Base-by-base conservation (phyloP, 2,329 filamentous ascomycete genomes). In the Graphilbum ipis-grandicollis region DNA sequence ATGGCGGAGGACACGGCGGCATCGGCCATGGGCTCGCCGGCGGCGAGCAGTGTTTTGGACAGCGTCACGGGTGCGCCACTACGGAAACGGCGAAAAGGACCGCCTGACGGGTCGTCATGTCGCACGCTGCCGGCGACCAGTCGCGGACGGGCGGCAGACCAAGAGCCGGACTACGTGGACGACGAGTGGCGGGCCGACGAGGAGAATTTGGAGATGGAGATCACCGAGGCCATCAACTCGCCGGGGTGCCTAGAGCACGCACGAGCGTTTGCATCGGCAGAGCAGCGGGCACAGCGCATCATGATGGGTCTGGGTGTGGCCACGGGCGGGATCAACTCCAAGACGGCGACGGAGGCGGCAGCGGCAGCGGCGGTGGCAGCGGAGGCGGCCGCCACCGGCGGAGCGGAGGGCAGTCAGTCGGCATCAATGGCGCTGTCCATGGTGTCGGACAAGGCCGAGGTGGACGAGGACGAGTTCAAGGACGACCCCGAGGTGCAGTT, bases 401-500 rank as follows among this genome's bases (percentile, higher is more conserved):
- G 10, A 22, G 34, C 17, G 22, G 23, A 22, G n/a, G 19, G 26
- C 18, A n/a, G 15, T 26, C 12, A 14, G 12, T 5, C 23, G n/a
- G 3, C 2, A 58, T 15, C 22, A 6, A 9, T 25, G 9, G 19
- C 12, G 3, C 12, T 15, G 23, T n/a, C 37, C 12, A 34, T 28
- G 22, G 60, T 68, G 10, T 68, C 64, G 17, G 73, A 75, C 62
- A 64, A 69, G 19, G 65, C 68, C 7, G 73, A 79, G 37, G 77
- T 92, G 17, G 73, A 68, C 35, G 80, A 81, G 39, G 71, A 80
- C 39, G 86, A 94, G 50, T 94, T 96, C 49, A 81, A 77, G 28
- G 75, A 92, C 47, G 90, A 98, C 43, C 79, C 76, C 0, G 90
- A 98, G 54, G 84, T 98, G 5, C 61, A 68, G 41, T 80, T 80